Conservation (phyloP, 2,329 filamentous ascomycete species). For the Sclerotinia trifoliorum region DNA sequence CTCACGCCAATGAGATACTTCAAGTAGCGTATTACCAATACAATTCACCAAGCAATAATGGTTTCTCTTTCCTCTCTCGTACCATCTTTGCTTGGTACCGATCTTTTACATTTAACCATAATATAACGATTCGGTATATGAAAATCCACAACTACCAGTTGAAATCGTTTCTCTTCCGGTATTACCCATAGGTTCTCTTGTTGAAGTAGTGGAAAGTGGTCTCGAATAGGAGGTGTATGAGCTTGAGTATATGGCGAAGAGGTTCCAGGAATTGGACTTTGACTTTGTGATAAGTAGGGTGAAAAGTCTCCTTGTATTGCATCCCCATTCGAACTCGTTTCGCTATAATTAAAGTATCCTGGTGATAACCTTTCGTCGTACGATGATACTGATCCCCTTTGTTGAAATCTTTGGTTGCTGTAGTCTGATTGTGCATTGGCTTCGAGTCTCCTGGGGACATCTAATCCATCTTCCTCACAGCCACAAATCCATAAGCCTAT, state of each 20-base stretch:
- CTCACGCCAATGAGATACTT: neutral
- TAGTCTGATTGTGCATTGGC: neutral
- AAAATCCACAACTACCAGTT: conserved; percentile 33
- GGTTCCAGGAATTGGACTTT: neutral
- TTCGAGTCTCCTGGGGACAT: conserved; percentile 19
- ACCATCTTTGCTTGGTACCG: conserved; percentile 29
- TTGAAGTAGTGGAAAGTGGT: neutral
- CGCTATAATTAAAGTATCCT: neutral
- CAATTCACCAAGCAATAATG: conserved; percentile 36
- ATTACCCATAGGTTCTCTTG: conserved; percentile 26
- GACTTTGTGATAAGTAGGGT: conserved; percentile 8
- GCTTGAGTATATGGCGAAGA: conserved; percentile 6
- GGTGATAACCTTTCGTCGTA: neutral
- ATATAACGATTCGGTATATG: conserved; percentile 36
- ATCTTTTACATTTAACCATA: conserved; percentile 32
- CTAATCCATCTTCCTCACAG: conserved; percentile 36
- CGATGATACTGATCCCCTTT: neutral
- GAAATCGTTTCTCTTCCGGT: conserved; percentile 35
- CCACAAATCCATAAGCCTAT: conserved; percentile 34
- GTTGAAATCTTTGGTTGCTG: neutral
- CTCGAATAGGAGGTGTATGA: neutral
- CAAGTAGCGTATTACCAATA: neutral
- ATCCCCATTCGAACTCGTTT: neutral
- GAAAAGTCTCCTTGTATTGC: conserved; percentile 2
- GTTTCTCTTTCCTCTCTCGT: conserved; percentile 33